phyloP scores from a whole-genome alignment of 768 basidiomycete species.

The Sarcodon aspratus region DNA sequence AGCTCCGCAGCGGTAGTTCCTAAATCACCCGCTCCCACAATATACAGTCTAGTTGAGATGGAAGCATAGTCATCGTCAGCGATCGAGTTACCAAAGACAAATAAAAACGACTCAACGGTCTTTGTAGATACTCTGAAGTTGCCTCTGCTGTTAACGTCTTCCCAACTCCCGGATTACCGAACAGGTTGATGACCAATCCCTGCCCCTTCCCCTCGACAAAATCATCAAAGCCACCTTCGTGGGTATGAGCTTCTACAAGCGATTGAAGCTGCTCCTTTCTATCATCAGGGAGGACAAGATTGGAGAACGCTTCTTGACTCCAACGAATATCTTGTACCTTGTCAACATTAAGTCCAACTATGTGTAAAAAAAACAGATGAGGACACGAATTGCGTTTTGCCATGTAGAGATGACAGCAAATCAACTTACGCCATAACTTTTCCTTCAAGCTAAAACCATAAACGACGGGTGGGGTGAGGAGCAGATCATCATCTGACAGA shows the following conservation, averaged over 20 bases:
- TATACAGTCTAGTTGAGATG: constrained; percentile 11
- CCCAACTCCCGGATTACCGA: constrained; percentile 21
- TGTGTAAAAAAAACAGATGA: neutral
- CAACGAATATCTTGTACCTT: constrained; percentile 35
- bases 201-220: constrained; percentile 24
- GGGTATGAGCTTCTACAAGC: constrained; percentile 17
- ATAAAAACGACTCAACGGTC: constrained; percentile 2
- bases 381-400: constrained; percentile 1
- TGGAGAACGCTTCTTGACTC: constrained; percentile 19
- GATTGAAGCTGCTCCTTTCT: constrained; percentile 18
- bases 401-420: constrained; percentile 1
- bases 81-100: neutral
- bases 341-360: constrained; percentile 53
- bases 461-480: constrained; percentile 43
- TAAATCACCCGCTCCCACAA: constrained; percentile 23
- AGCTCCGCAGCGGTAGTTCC: constrained; percentile 20
- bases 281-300: constrained; percentile 18
- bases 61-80: constrained; percentile 2
- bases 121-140: constrained; percentile 7
- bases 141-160: constrained; percentile 16
- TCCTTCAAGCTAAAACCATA: constrained; percentile 53
- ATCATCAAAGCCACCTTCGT: constrained; percentile 18
- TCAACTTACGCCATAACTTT: constrained; percentile 44
- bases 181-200: constrained; percentile 22
- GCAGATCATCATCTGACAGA: constrained; percentile 40